Evolutionary conservation across 148 eudicot species (phyloP), one percentile per base, ranked within the genome.

Genomic region (Persicaria maculosa): DNA sequence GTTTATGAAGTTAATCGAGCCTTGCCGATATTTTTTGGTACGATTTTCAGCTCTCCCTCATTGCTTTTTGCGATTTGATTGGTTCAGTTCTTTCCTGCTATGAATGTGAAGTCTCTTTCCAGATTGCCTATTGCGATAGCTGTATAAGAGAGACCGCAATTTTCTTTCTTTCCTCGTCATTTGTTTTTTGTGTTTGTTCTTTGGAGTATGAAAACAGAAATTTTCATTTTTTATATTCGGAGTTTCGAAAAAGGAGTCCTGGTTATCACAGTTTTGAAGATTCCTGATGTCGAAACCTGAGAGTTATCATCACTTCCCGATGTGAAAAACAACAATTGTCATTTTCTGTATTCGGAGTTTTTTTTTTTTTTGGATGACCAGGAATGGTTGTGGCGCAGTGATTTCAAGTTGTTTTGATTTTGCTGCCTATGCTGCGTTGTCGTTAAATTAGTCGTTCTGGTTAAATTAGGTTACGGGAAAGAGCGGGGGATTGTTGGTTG

Each of bases 1-100:
- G 75, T 85, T 88, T 81, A 83, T 89, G 97, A 88, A 86, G 91
- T 89, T 85, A 72, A 86, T 80, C 76, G 81, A 88, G 82, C 59
- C 45, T 9, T 71, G 47, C 64, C 79, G 73, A 57, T 74, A 25
- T 59, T 77, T 87, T 79, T 72, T 84, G 85, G 90, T 59, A 25
- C 17, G 57, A 84, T 52, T 77, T 70, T 64, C 1, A 22, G 25
- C 25, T 22, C 25, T 22, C 25, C 25, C 25, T 22, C 25, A 22
- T 22, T 58, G 7, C 25, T 25, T 22, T 59, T 59, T 59, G 40
- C 65, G 22, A 20, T 59, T 22, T 22, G 8, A 71, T 0, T 76
- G 75, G 77, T 65, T 64, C 76, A 71, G 76, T 17, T 43, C 50
- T 25, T 55, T 16, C 16, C 44, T 75, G 50, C 20, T 50, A 69